A percentile compares a stretch with the other conserved stretches of the same genome.
phyloP scores from a whole-genome alignment of 805 yeast species.

The Kurtzmaniella fragi region DNA sequence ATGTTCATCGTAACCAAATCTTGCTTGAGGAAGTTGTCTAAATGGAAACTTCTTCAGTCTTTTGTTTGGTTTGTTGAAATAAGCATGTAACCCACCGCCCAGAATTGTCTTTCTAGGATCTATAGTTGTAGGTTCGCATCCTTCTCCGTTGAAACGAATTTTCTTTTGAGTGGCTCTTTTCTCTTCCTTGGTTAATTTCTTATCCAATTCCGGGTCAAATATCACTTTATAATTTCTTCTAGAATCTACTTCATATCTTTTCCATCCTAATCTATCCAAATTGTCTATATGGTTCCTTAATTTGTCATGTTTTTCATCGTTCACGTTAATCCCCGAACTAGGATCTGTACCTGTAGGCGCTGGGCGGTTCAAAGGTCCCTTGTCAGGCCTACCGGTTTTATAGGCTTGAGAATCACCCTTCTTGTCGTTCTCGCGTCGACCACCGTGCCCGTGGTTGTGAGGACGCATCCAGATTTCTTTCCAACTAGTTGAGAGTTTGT shows the following conservation, averaged over 20 bases:
- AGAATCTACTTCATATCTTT: slow-evolving; percentile 9
- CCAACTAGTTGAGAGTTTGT: too few species aligned
- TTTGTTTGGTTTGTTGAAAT: slow-evolving; percentile 34
- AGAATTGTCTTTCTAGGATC: slow-evolving; percentile 40
- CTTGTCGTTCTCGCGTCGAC: too few species aligned
- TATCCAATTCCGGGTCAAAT: slow-evolving; percentile 46
- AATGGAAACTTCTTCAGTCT: slow-evolving; percentile 36
- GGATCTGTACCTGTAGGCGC: slow-evolving; percentile 25
- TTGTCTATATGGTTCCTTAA: slow-evolving; percentile 26
- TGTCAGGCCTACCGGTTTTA: not conserved
- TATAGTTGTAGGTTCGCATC: slow-evolving; percentile 9
- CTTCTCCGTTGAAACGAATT: slow-evolving; percentile 33
- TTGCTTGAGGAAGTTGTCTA: slow-evolving; percentile 38
- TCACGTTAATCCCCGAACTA: slow-evolving; percentile 25
- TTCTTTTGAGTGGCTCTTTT: slow-evolving; percentile 31
- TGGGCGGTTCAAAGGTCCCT: not conserved
- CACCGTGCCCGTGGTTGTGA: too few species aligned
- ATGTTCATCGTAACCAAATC: slow-evolving; percentile 55
- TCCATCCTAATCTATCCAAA: slow-evolving; percentile 6
- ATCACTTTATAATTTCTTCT: slow-evolving; percentile 37
- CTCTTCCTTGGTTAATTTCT: slow-evolving; percentile 25
- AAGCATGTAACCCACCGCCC: slow-evolving; percentile 14
- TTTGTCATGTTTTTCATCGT: slow-evolving; percentile 23
- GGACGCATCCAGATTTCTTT: too few species aligned
- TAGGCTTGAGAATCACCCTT: too few species aligned